A percentile compares a stretch with the other conserved stretches of the same genome.
phyloP scores from a whole-genome alignment of 208 protist genomes.

The Trypanosoma lewisi region DNA sequence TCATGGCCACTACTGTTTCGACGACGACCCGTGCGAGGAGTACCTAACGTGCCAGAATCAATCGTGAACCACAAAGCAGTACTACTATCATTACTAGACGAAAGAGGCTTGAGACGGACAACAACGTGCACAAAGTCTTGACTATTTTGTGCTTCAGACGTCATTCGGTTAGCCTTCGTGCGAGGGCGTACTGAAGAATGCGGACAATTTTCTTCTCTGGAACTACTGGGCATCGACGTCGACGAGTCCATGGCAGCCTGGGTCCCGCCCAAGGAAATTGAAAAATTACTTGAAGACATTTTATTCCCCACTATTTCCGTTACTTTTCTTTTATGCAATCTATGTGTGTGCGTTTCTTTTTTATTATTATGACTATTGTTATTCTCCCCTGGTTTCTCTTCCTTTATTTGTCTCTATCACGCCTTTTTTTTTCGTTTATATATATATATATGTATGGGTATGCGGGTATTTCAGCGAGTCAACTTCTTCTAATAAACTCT shows the following conservation, averaged over 20 bases:
- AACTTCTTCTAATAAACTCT: too few relatives aligned
- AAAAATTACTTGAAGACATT: slow-evolving; percentile 10
- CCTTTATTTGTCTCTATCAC: too few relatives aligned
- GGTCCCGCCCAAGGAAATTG: slow-evolving; percentile 5
- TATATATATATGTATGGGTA: too few relatives aligned
- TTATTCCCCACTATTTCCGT: too few relatives aligned
- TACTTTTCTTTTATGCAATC: too few relatives aligned
- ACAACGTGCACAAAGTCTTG: slow-evolving; percentile 27
- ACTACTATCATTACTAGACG: background rate
- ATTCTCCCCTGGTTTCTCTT: too few relatives aligned
- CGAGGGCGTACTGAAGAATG: slow-evolving; percentile 3
- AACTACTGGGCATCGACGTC: background rate
- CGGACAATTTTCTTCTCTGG: background rate
- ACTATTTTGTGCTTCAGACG: background rate
- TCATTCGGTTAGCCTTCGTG: slow-evolving; percentile 9
- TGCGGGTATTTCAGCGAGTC: too few relatives aligned
- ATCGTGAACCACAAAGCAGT: slow-evolving; percentile 16
- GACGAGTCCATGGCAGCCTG: background rate
- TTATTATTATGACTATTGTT: too few relatives aligned
- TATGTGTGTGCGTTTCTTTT: too few relatives aligned
- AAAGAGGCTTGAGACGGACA: slow-evolving; percentile 21
- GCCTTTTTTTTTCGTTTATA: too few relatives aligned
- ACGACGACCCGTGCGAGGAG: slow-evolving; percentile 10
- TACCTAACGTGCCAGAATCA: slow-evolving; percentile 13
- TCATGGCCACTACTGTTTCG: background rate